Evolutionary conservation across 441 rosid genomes (phyloP), one percentile per base, ranked within the genome.

Genomic region (Erodium moschatum): DNA sequence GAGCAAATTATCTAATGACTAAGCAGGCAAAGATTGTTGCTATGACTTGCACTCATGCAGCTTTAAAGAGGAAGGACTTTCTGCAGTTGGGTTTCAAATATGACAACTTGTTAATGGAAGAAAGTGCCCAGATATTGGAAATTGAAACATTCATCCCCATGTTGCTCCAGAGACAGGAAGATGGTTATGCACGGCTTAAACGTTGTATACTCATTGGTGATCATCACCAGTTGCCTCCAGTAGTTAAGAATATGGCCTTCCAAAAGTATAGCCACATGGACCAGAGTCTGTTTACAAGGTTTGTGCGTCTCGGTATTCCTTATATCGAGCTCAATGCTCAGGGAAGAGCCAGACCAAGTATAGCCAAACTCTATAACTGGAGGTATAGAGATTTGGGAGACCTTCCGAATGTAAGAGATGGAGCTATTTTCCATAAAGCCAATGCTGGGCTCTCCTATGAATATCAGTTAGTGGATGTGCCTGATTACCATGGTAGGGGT

Each of bases 241-340:
- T 95, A 73, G 99, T 95, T 70, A 95, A 95, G 82, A 95, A 95
- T 76, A 95, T 95, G 97, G 99, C 99, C 74, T 95, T 95, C 83
- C 99, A 95, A 81, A 95, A 95, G 80, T 95, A 95, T 69, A 95
- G 99, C 77, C 99, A 95, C 82, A 95, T 95, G 99, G 99, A 95
- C 78, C 99, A 95, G 79, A 95, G 99, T 78, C 84, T 95, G 76
- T 95, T 95, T 77, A 95, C 99, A 6, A 89, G 99, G 81, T 94
- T 94, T 81, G 97, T 94, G 76, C 97, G 99, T 68, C 84, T 91
- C 38, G 99, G 97, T 67, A 90, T 94, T 74, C 99, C 99, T 54
- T 90, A 94, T 78, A 91, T 91, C 54, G 99, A 94, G 86, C 97
- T 94, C 69, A 94, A 94, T 80, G 99, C 99, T 54, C 99, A 94